phyloP scores from a whole-genome alignment of 2,329 filamentous ascomycete species.

The Fusarium succisae region DNA sequence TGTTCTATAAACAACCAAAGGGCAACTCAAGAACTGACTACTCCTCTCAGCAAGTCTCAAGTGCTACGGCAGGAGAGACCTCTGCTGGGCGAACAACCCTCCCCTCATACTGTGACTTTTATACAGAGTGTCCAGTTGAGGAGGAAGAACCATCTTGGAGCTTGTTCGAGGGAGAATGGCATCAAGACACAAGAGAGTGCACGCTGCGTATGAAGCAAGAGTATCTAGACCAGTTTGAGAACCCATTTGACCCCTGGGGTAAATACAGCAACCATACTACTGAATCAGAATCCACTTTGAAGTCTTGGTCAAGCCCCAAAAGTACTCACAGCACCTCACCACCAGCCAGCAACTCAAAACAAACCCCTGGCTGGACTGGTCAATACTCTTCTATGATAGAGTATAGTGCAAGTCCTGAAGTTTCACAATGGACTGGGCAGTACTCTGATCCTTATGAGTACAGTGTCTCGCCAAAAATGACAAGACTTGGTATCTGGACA shows the following conservation, averaged over 20 bases:
- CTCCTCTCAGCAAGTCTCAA: neutral
- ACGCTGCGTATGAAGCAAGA: neutral
- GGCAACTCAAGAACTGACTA: neutral
- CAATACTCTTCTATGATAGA: neutral
- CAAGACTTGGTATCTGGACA: neutral
- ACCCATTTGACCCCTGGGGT: neutral
- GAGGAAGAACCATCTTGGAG: neutral
- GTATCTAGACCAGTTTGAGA: neutral
- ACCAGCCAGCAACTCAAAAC: neutral
- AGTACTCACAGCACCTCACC: neutral
- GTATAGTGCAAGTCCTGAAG: neutral
- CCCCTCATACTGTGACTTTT: neutral
- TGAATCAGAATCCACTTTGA: neutral
- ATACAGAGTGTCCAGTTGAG: neutral
- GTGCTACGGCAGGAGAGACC: neutral
- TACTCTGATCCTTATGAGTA: neutral
- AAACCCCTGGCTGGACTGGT: neutral
- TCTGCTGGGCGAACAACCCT: neutral
- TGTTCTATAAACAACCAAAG: neutral
- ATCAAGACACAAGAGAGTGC: neutral
- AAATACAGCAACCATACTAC: neutral
- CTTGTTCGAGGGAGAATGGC: neutral
- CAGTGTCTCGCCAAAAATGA: neutral
- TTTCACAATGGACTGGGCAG: neutral
- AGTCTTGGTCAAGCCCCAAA: neutral